Evolutionary conservation across 2,329 filamentous ascomycete genomes (phyloP).

Genomic region (Berkeleyomyces basicola): DNA sequence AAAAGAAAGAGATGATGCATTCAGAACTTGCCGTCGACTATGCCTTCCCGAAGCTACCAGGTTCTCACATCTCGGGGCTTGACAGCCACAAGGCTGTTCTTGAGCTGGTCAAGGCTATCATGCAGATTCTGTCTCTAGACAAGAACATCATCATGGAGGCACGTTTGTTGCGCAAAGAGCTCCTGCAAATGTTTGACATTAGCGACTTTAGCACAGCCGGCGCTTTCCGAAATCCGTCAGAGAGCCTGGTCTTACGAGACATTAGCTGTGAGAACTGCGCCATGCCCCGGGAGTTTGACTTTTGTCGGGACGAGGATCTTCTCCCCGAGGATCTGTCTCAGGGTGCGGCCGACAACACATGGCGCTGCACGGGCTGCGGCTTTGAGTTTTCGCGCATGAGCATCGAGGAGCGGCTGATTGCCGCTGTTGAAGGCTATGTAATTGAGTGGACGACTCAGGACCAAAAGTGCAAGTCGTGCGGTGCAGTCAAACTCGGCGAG

Average conservation of each 20-base stretch:
- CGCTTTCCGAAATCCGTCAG: constrained; percentile 73
- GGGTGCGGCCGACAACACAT: constrained; percentile 30
- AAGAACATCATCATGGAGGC: constrained; percentile 82
- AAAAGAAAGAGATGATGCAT: constrained; percentile 78
- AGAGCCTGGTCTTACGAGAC: constrained; percentile 54
- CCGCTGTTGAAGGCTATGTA: constrained; percentile 55
- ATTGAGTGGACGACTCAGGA: constrained; percentile 82
- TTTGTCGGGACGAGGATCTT: constrained; percentile 78
- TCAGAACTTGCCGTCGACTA: constrained; percentile 79
- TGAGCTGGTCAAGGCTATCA: constrained; percentile 81
- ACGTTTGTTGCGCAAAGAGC: constrained; percentile 71
- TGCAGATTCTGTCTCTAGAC: constrained; percentile 82
- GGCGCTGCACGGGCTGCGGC: constrained; percentile 64
- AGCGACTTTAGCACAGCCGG: constrained; percentile 83
- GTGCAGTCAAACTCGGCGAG: constrained; percentile 68
- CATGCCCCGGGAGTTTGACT: constrained; percentile 70
- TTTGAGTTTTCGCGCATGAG: constrained; percentile 59
- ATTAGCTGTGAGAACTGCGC: constrained; percentile 85
- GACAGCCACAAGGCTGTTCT: constrained; percentile 28
- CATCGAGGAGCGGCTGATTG: constrained; percentile 71
- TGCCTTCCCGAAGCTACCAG: constrained; percentile 64
- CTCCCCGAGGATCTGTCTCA: constrained; percentile 33
- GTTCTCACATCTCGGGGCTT: constrained; percentile 36
- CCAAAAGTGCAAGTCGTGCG: constrained; percentile 57
- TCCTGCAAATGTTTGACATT: constrained; percentile 80